Conservation (phyloP, 106 monocot species). For the Phalaenopsis equestris region DNA sequence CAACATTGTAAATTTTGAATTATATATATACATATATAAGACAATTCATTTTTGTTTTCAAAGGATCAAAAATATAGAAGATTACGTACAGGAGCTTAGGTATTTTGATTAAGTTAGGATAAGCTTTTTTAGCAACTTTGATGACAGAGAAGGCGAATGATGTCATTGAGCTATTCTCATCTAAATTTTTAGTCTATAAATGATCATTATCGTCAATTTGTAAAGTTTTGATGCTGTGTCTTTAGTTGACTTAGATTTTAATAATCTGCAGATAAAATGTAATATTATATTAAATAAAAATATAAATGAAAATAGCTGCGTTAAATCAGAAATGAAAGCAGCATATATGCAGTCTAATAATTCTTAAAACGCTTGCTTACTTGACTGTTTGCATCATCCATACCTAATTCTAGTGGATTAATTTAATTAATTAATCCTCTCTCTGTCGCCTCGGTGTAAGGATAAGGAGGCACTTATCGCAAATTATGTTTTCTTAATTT, state of each 20-base stretch:
- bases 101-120: too few relatives aligned
- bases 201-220: slow-evolving; percentile 1
- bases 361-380: neutral
- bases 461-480: neutral
- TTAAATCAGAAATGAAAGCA: neutral
- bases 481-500: neutral
- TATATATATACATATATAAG: too few relatives aligned
- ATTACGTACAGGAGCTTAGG: too few relatives aligned
- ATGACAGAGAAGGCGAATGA: neutral
- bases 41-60: too few relatives aligned
- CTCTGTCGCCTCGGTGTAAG: neutral
- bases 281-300: neutral
- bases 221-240: neutral
- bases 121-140: neutral
- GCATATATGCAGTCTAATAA: neutral
- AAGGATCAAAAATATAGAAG: too few relatives aligned
- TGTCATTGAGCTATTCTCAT: too few relatives aligned
- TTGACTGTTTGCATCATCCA: neutral
- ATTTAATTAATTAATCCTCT: neutral
- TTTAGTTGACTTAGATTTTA: slow-evolving; percentile 1
- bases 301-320: neutral
- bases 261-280: neutral
- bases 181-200: too few relatives aligned
- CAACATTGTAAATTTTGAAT: too few relatives aligned
- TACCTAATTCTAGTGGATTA: neutral